Conservation (phyloP, 108 stramenopile genomes). For the Cyclotella choctawhatcheeana region DNA sequence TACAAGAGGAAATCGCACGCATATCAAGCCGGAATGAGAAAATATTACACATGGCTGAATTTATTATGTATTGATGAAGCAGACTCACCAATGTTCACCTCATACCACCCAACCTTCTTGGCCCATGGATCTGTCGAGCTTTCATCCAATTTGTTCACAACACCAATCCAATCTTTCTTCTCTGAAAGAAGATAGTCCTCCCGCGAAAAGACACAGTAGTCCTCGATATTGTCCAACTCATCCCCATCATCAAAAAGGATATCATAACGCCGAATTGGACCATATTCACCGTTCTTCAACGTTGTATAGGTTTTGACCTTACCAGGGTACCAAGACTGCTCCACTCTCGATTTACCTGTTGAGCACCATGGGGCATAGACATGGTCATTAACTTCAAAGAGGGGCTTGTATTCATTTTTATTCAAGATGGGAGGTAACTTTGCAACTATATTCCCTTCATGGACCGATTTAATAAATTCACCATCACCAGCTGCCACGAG, state of each 20-base stretch:
- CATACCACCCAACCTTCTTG: conserved; percentile 1
- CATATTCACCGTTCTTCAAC: background rate
- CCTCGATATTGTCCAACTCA: conserved; percentile 6
- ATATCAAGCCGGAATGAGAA: background rate
- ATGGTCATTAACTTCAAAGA: background rate
- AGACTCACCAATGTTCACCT: conserved; percentile 1
- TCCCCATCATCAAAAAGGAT: conserved; percentile 6
- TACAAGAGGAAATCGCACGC: too few species aligned
- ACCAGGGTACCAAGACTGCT: conserved; percentile 7
- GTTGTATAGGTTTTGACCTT: background rate
- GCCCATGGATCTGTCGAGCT: background rate
- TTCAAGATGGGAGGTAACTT: background rate
- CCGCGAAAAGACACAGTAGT: conserved; percentile 2
- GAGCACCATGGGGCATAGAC: background rate
- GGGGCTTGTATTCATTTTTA: background rate
- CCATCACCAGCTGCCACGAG: background rate
- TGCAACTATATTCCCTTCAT: background rate
- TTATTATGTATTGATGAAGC: background rate
- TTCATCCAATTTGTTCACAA: background rate
- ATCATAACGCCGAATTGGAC: background rate
- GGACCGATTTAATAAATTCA: too few species aligned
- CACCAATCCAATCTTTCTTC: conserved; percentile 4
- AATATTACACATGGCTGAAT: background rate
- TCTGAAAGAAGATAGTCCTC: conserved; percentile 1
- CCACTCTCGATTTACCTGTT: background rate